Evolutionary conservation across 2,329 filamentous ascomycete species (phyloP).

Genomic region (Epichloe baconii): DNA sequence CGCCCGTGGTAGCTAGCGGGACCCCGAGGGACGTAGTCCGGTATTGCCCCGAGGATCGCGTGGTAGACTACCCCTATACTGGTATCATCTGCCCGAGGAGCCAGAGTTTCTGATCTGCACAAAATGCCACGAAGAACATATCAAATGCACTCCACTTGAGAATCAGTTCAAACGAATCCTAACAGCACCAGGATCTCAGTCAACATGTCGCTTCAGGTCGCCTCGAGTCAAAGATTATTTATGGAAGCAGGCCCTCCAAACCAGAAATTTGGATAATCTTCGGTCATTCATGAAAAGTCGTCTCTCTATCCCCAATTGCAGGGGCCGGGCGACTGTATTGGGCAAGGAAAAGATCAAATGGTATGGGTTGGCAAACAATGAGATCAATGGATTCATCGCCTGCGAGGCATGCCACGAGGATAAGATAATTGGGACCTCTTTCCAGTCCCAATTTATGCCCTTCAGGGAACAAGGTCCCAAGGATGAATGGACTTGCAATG

Average conservation of each 20-base stretch:
- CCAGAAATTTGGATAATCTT: slow-evolving; percentile 13
- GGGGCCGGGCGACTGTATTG: slow-evolving; percentile 10
- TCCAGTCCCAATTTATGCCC: slow-evolving; percentile 18
- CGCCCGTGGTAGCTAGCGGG: slow-evolving; percentile 11
- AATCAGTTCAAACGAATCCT: slow-evolving; percentile 16
- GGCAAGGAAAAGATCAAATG: slow-evolving; percentile 18
- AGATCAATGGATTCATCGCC: slow-evolving; percentile 20
- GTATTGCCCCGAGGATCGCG: slow-evolving; percentile 17
- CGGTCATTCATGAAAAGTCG: slow-evolving; percentile 18
- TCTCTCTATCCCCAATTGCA: slow-evolving; percentile 16
- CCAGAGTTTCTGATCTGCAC: slow-evolving; percentile 26
- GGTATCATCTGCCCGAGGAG: slow-evolving; percentile 16
- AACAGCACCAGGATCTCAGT: slow-evolving; percentile 17
- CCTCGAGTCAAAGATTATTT: slow-evolving; percentile 22
- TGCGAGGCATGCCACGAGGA: slow-evolving; percentile 28
- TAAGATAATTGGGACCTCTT: slow-evolving; percentile 13
- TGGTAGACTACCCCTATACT: slow-evolving; percentile 18
- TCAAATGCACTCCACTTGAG: slow-evolving; percentile 18
- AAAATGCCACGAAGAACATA: slow-evolving; percentile 25
- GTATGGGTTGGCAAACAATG: slow-evolving; percentile 16
- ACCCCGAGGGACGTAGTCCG: slow-evolving; percentile 11
- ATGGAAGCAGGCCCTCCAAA: slow-evolving; percentile 18
- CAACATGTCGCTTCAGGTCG: slow-evolving; percentile 17
- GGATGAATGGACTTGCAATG: slow-evolving; percentile 22
- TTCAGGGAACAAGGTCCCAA: slow-evolving; percentile 12